A percentile compares a stretch with the other conserved stretches of the same genome.
Evolutionary conservation across 129 eudicot species (phyloP).

Genomic region (Logfia minima): DNA sequence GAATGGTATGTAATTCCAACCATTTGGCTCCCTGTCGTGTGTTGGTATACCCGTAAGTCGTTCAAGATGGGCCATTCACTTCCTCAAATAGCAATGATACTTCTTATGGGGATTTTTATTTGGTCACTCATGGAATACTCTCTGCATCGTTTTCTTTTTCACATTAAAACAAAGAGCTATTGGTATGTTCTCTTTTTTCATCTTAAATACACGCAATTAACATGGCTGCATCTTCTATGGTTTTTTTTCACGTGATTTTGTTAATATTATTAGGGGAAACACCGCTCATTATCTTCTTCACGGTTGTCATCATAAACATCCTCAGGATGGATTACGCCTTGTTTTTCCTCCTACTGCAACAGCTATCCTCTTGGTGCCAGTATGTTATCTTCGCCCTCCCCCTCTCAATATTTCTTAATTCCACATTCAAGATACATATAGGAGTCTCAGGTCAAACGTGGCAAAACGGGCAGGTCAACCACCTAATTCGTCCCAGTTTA

Average conservation of each 20-base stretch:
- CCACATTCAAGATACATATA: not conserved
- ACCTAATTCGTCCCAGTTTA: not conserved
- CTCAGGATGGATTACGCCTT: slow-evolving; percentile 94
- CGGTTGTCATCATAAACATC: slow-evolving; percentile 99
- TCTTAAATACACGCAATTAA: not conserved
- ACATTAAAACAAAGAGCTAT: slow-evolving; percentile 81
- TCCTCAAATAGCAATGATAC: slow-evolving; percentile 53
- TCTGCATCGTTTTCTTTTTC: slow-evolving; percentile 91
- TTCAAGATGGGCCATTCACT: slow-evolving; percentile 57
- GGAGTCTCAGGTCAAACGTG: not conserved
- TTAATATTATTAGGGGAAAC: slow-evolving; percentile 62
- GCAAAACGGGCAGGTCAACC: not conserved
- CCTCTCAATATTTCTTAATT: not conserved
- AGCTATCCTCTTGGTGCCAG: slow-evolving; percentile 77
- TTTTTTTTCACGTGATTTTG: not conserved
- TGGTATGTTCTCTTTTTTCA: slow-evolving; percentile 45
- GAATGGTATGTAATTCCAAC: slow-evolving; percentile 84
- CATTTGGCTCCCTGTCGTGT: slow-evolving; percentile 93
- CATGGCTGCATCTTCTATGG: not conserved
- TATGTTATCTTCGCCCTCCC: slow-evolving; percentile 33
- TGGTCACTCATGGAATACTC: slow-evolving; percentile 91
- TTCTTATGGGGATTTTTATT: slow-evolving; percentile 55
- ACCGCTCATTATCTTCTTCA: slow-evolving; percentile 90
- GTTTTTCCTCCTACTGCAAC: slow-evolving; percentile 99
- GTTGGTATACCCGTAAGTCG: slow-evolving; percentile 63